Conservation (phyloP, 495 filamentous ascomycete species). For the Daldinia loculata region DNA sequence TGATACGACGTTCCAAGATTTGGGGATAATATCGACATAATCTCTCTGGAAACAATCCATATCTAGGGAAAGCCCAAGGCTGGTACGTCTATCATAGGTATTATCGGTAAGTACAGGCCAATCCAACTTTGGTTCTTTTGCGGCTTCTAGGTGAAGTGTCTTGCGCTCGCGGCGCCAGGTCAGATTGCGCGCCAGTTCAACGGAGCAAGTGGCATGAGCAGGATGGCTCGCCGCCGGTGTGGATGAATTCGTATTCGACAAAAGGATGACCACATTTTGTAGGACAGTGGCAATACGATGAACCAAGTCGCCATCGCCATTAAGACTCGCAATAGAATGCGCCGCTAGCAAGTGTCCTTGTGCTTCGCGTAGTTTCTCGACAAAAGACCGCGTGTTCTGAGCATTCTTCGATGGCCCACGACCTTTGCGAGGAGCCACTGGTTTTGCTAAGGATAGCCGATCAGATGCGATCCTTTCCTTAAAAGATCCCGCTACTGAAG, state of each 20-base stretch:
- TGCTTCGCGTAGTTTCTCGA: slow-evolving; percentile 67
- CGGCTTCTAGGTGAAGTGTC: slow-evolving; percentile 54
- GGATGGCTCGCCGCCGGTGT: slow-evolving; percentile 56
- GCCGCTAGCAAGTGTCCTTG: slow-evolving; percentile 66
- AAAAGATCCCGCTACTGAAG: slow-evolving; percentile 61
- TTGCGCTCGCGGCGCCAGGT: slow-evolving; percentile 67
- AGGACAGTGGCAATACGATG: slow-evolving; percentile 67
- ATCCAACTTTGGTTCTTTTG: slow-evolving; percentile 41
- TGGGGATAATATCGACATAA: slow-evolving; percentile 83
- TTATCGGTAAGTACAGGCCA: slow-evolving; percentile 44
- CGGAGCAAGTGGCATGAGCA: slow-evolving; percentile 64
- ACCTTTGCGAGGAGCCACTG: slow-evolving; percentile 43
- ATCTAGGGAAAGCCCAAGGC: slow-evolving; percentile 54
- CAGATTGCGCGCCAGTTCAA: slow-evolving; percentile 70
- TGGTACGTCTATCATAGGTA: slow-evolving; percentile 43
- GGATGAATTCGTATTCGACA: slow-evolving; percentile 64
- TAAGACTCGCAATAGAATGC: slow-evolving; percentile 60
- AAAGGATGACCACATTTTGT: slow-evolving; percentile 68
- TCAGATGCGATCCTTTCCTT: slow-evolving; percentile 34
- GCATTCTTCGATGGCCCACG: slow-evolving; percentile 34
- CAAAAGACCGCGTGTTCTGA: slow-evolving; percentile 54
- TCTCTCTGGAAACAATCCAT: slow-evolving; percentile 69
- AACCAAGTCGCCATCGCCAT: slow-evolving; percentile 57
- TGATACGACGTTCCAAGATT: slow-evolving; percentile 84
- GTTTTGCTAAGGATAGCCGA: slow-evolving; percentile 36